Evolutionary conservation across 2,329 filamentous ascomycete species (phyloP), one percentile per base, ranked within the genome.

Genomic region (Penicillium sp.): DNA sequence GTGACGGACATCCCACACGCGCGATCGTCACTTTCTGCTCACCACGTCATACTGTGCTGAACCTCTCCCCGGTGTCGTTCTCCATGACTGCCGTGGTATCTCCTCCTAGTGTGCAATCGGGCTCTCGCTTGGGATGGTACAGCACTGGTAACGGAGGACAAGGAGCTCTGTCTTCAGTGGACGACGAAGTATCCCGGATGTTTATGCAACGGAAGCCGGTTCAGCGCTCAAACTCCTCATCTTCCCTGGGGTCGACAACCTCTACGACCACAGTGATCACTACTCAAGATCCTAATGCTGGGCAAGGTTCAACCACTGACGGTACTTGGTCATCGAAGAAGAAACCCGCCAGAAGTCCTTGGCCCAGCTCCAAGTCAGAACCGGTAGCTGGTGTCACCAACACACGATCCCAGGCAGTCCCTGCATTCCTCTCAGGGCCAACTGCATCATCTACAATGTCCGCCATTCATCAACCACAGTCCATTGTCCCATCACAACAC

Each of bases 141-240:
- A 77, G 68, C 62, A 65, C 76, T 79, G 71, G 77, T 80, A 81
- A 82, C 76, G 79, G 78, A 76, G 79, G 79, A 72, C 79, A 83
- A 78, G 86, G 83, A 78, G 81, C 82, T 73, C 78, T 85, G 68
- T 82, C 84, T 79, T 83, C 88, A 71, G 90, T 91, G 86, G 90
- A 89, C 78, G 91, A 96, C 79, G 91, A 96, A 77, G 86, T 89
- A 65, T 87, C 89, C 78, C 88, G 89, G 75, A 93, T 96, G 85
- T 91, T 96, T 75, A 88, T 90, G 84, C 90, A 91, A 71, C 90
- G 92, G 68, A 97, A 96, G 79, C 87, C 84, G 71, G 83, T 91
- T 60, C 90, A 93, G 74, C 87, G 93, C 74, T 89, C 89, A 70
- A 96, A 91, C 81, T 98, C 93, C 35, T 95, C 91, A 57, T 96